These are phyloP conservation scores for Macrolepiota fuliginosa DNA, from an alignment of 768 basidiomycete genomes.

Conservation along the genomic window DNA sequence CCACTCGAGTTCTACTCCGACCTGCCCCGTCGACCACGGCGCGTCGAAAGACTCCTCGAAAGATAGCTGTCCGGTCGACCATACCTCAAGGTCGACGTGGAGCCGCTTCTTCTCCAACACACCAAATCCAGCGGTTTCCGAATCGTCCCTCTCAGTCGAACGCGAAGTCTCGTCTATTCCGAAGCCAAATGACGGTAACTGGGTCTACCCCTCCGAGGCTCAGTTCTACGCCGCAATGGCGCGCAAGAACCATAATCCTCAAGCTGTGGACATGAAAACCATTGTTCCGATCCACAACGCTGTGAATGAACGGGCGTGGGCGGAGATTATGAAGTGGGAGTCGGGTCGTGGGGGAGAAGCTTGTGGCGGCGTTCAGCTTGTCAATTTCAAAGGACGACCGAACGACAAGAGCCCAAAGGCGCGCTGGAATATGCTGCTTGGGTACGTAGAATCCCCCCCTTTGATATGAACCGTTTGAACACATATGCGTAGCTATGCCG, in stretches of 20 bases:
- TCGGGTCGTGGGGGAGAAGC: constrained; percentile 72
- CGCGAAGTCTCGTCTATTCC: constrained; percentile 91
- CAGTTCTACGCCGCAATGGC: constrained; percentile 98
- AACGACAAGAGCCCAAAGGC: constrained; percentile 79
- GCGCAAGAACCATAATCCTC: constrained; percentile 89
- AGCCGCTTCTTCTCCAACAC: constrained; percentile 33
- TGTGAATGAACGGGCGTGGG: constrained; percentile 94
- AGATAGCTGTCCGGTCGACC: constrained; percentile 41
- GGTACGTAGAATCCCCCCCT: constrained; percentile 51
- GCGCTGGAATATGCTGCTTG: constrained; percentile 76
- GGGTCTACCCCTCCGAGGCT: constrained; percentile 98
- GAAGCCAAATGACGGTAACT: constrained; percentile 63
- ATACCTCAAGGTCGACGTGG: constrained; percentile 39
- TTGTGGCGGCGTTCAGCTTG: constrained; percentile 79
- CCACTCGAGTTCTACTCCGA: constrained; percentile 30
- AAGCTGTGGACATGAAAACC: constrained; percentile 87
- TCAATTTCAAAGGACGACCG: constrained; percentile 90
- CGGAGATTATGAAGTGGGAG: constrained; percentile 83
- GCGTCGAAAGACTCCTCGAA: constrained; percentile 21
- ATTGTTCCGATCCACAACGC: constrained; percentile 99
- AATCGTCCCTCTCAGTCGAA: constrained; percentile 54
- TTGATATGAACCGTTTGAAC: constrained; percentile 7
- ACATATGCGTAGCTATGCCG: constrained; percentile 63
- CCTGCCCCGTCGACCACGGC: constrained; percentile 69
- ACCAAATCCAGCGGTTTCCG: constrained; percentile 18